Conservation (phyloP, 495 filamentous ascomycete species). For the Trichocladium antarcticum region DNA sequence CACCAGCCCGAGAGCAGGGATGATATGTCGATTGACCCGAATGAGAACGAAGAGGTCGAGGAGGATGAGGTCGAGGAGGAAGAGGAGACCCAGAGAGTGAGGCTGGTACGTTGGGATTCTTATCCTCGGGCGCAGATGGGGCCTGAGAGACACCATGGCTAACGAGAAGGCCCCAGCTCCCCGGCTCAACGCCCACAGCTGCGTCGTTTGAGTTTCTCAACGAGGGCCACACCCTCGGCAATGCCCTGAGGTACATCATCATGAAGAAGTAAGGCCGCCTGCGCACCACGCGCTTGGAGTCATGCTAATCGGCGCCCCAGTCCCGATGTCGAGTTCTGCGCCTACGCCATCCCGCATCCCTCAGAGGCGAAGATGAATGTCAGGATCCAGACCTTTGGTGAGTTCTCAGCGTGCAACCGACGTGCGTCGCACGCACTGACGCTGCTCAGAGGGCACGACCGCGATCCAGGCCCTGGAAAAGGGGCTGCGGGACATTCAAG, state of each 20-base stretch:
- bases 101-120: constrained; percentile 23
- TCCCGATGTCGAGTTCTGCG: constrained; percentile 92
- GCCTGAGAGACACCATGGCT: too few relatives aligned
- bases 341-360: constrained; percentile 94
- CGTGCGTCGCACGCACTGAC: background rate
- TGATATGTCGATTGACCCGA: constrained; percentile 28
- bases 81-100: constrained; percentile 24
- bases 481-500: constrained; percentile 75
- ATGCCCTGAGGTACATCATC: constrained; percentile 85
- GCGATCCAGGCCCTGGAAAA: constrained; percentile 80
- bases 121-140: background rate
- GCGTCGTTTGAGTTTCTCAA: constrained; percentile 73
- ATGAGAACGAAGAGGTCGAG: constrained; percentile 21
- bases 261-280: constrained; percentile 75
- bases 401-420: constrained; percentile 14
- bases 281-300: constrained; percentile 3
- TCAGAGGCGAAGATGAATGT: constrained; percentile 94
- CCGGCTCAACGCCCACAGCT: constrained; percentile 57
- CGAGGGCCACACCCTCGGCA: constrained; percentile 92
- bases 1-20: constrained; percentile 33
- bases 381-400: constrained; percentile 92
- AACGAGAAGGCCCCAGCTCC: constrained; percentile 39
- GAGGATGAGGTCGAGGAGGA: constrained; percentile 16
- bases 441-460: constrained; percentile 54
- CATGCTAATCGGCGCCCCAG: constrained; percentile 33